Conservation (phyloP, 495 filamentous ascomycete species). For the Staphylotrichum tortipilum region DNA sequence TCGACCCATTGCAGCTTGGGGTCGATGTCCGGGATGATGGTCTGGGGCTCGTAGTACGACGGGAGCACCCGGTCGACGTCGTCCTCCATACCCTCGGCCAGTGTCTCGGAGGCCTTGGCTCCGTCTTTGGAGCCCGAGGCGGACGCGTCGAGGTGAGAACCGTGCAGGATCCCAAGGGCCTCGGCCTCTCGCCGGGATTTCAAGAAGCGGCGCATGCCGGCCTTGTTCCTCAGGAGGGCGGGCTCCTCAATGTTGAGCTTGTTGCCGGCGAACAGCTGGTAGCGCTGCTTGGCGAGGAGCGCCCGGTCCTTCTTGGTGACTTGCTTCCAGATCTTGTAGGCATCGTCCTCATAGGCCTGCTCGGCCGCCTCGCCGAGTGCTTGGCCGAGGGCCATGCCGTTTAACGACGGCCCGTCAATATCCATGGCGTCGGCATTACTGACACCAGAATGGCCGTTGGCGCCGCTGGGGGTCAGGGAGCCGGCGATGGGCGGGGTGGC, state of each 20-base stretch:
- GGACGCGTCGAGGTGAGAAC: constrained; percentile 38
- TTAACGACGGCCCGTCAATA: constrained; percentile 61
- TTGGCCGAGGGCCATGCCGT: constrained; percentile 48
- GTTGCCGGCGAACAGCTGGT: constrained; percentile 75
- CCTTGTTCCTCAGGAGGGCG: constrained; percentile 67
- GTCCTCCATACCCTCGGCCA: constrained; percentile 86
- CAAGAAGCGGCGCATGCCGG: constrained; percentile 62
- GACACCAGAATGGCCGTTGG: constrained; percentile 54
- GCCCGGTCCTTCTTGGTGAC: constrained; percentile 95
- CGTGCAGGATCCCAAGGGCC: constrained; percentile 32
- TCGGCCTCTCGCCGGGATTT: constrained; percentile 58
- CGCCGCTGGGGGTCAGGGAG: constrained; percentile 67
- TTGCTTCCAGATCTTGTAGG: constrained; percentile 97
- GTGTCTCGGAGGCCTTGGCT: constrained; percentile 51
- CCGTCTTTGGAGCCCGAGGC: constrained; percentile 32
- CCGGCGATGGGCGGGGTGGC: constrained; percentile 71
- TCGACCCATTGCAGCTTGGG: constrained; percentile 73
- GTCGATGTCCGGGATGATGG: constrained; percentile 74
- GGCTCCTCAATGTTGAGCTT: constrained; percentile 81
- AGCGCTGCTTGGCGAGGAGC: constrained; percentile 66
- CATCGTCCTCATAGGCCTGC: constrained; percentile 61
- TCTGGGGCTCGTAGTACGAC: constrained; percentile 87
- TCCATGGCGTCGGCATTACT: constrained; percentile 78
- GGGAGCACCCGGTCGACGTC: constrained; percentile 72
- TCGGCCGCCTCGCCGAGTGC: constrained; percentile 45